phyloP scores from a whole-genome alignment of 139 green algal species.

The Pedinophyceae sp. region DNA sequence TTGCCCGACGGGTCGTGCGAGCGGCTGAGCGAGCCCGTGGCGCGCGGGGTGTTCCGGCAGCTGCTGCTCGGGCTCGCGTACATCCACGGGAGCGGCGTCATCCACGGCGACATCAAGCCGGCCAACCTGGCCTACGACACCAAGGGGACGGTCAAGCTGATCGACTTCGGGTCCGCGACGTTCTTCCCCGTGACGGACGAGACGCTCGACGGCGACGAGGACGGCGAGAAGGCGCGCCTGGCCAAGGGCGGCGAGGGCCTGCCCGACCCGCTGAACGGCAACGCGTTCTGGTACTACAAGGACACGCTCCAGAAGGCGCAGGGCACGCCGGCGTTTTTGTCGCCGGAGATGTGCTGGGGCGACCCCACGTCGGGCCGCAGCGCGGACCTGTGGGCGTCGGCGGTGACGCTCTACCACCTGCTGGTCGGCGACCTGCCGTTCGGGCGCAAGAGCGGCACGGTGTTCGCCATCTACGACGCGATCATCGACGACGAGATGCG shows the following conservation, averaged over 20 bases:
- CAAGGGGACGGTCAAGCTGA: neutral
- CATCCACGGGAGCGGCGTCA: constrained; percentile 66
- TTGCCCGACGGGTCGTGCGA: neutral
- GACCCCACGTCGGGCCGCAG: neutral
- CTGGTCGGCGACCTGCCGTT: neutral
- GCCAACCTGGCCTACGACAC: neutral
- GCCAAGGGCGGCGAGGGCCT: too few species aligned
- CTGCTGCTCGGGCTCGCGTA: constrained; percentile 15
- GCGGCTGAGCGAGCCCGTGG: neutral
- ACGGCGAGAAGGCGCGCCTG: too few species aligned
- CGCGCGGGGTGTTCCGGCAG: neutral
- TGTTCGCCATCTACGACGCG: neutral
- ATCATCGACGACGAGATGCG: neutral
- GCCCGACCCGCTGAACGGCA: too few species aligned
- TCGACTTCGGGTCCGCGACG: neutral
- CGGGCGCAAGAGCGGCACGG: neutral
- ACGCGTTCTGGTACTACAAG: too few species aligned
- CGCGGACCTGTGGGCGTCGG: neutral
- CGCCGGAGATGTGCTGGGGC: neutral
- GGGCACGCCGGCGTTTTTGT: neutral
- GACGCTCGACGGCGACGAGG: too few species aligned
- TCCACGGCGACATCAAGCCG: constrained; percentile 73
- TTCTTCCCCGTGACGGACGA: neutral
- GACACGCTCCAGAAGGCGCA: neutral
- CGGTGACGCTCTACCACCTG: neutral